Evolutionary conservation across 2,329 filamentous ascomycete species (phyloP), one percentile per base, ranked within the genome.

Genomic region (Diaporthe sp.): DNA sequence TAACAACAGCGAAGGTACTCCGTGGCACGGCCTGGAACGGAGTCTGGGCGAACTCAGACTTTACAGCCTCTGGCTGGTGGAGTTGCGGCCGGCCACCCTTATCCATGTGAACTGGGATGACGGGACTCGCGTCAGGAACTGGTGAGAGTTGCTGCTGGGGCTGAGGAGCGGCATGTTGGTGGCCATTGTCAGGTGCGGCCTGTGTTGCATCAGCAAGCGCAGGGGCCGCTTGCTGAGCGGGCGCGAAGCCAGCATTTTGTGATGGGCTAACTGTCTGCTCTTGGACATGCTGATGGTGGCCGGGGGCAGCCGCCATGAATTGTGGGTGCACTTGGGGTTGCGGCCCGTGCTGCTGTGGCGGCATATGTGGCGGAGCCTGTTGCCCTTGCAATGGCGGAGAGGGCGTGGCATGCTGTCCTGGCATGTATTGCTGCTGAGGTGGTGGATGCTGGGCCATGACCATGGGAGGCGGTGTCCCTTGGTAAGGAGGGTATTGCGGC

Each of bases 401-500:
- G 20, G 73, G 49, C 31, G 63, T 58, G 20, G 34, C 39, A 6
- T 71, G 71, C 20, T 73, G 76, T n/a, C 49, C 73, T 31, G 70
- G 70, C 20, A 53, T 67, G 57, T 75, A 75, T 22, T 77, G 76
- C 65, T 77, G 76, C n/a, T 71, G 73, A 51, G 75, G 73, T 0
- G 76, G 71, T 28, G 76, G 70, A 22, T 75, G 55, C 10, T 65
- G 72, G 17, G 70, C 73, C 57, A 65, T 67, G 47, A 71, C 51
- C 63, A 71, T 71, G 9, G 76, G 76, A 34, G 73, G 75, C 25
- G 73, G 70, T 9, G 76, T 73, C 25, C 73, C 71, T 25, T 77
- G 76, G 34, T 71, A 71, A 12, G 63, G 73, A 31, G 73, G 76
- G 17, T 77, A 77, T 28, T 75, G 76, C 28, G 73, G 76, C 49